Evolutionary conservation across 176 grass and related monocot genomes (phyloP), one percentile per base, ranked within the genome.

Genomic region (Cocos nucifera): DNA sequence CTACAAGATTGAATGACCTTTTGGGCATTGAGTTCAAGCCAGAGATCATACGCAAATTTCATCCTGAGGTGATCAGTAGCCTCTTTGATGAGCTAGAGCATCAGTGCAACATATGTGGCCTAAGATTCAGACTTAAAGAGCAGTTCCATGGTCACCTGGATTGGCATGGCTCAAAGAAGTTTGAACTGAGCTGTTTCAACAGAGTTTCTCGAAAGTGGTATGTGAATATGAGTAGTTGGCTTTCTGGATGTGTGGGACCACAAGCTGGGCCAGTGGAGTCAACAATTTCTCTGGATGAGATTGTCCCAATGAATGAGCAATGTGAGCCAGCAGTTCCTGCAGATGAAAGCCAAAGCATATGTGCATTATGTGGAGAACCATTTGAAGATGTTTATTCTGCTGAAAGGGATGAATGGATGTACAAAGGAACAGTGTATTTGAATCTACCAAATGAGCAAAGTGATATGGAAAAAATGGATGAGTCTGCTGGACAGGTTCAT

Each of bases 371-470:
- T 54, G 93, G 93, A 25, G 82, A 89, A 63, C 63, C 77, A 68
- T 98, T 98, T 81, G 84, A 78, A 63, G 93, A 98, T 79, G 49
- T 86, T n/a, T 98, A 83, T 70, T 92, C 83, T 59, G 23, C 78
- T 3, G 72, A 83, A 58, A 80, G 62, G 17, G 79, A 77, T 27
- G 67, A 89, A 66, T 98, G 93, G 93, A 89, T 98, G 93, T 98
- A 86, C 63, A 92, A 75, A 80, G 93, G 79, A 28, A 65, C 84
- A 16, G 56, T 72, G 16, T 83, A 92, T 69, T 85, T 86, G 73
- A 70, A 87, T 70, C 30, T 44, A 16, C 72, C 30, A 0, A 79
- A 62, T 53, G 75, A 15, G 54, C 70, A 82, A 56, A 64, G 21
- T 69, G 60, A 59, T 60, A 5, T 30, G 6, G 32, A 64, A 58